Percentiles rank a stretch among this genome's conserved stretches.
phyloP scores from a whole-genome alignment of 768 basidiomycete species.

The Amanita inopinata region DNA sequence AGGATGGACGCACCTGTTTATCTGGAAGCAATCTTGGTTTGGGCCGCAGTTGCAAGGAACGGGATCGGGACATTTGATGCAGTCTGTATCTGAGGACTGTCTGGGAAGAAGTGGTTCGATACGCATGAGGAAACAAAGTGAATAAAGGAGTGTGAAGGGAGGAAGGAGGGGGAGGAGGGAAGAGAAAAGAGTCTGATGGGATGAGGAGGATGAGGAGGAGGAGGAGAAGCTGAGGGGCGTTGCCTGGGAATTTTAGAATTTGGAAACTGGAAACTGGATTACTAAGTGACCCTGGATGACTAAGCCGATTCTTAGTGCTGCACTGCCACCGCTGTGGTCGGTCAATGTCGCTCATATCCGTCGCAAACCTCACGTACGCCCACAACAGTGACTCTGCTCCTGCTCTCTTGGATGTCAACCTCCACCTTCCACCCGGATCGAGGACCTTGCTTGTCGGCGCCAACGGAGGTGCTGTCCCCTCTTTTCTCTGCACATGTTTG shows the following conservation, averaged over 20 bases:
- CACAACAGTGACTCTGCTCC: constrained; percentile 34
- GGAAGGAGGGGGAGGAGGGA: constrained; percentile 13
- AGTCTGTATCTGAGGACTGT: constrained; percentile 24
- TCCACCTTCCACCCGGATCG: constrained; percentile 64
- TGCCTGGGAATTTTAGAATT: constrained; percentile 14
- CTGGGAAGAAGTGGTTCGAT: constrained; percentile 31
- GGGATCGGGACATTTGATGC: constrained; percentile 40
- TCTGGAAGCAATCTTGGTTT: constrained; percentile 49
- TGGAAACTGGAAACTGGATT: no score
- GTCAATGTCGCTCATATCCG: constrained; percentile 31
- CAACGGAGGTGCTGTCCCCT: constrained; percentile 69
- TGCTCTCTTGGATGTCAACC: constrained; percentile 54
- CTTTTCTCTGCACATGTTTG: no score
- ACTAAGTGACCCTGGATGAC: no score
- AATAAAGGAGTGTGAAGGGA: constrained; percentile 24
- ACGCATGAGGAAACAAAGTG: constrained; percentile 22
- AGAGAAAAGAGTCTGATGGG: constrained; percentile 6
- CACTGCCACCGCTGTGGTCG: constrained; percentile 8
- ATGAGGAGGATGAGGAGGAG: constrained; percentile 7
- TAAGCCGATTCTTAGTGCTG: constrained; percentile 1
- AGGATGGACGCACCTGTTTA: constrained; percentile 38
- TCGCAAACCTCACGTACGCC: constrained; percentile 46
- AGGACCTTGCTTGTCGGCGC: constrained; percentile 86
- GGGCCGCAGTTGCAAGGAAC: constrained; percentile 46
- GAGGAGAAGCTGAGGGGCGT: constrained; percentile 12